Conservation (phyloP, 2,329 filamentous ascomycete species). For the Sphaerostilbella broomeana region DNA sequence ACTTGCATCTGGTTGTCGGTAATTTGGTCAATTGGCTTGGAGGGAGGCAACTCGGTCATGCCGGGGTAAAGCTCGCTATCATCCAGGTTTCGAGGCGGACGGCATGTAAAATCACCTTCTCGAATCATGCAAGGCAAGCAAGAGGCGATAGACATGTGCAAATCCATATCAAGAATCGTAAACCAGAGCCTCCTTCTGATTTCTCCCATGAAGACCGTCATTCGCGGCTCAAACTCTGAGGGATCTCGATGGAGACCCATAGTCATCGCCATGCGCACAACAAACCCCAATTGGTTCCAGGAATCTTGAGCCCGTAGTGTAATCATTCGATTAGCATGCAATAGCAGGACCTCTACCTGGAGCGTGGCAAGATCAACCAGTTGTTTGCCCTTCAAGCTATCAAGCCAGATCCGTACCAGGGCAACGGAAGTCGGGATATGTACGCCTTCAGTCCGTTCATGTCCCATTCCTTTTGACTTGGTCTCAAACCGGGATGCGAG, state of each 20-base stretch:
- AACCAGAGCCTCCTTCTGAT: slow-evolving; percentile 50
- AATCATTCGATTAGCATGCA: slow-evolving; percentile 48
- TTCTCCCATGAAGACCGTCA: slow-evolving; percentile 47
- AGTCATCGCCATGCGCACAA: slow-evolving; percentile 52
- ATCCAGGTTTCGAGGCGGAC: slow-evolving; percentile 47
- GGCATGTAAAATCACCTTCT: slow-evolving; percentile 48
- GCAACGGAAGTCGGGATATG: slow-evolving; percentile 52
- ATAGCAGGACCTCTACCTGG: slow-evolving; percentile 47
- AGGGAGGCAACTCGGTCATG: slow-evolving; percentile 42
- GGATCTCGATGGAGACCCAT: slow-evolving; percentile 54
- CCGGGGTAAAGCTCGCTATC: slow-evolving; percentile 43
- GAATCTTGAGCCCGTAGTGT: slow-evolving; percentile 44
- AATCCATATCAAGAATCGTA: slow-evolving; percentile 50
- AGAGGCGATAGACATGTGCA: slow-evolving; percentile 47
- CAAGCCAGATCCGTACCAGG: slow-evolving; percentile 48
- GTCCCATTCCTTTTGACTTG: slow-evolving; percentile 42
- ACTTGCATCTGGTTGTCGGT: slow-evolving; percentile 50
- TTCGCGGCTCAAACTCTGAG: slow-evolving; percentile 43
- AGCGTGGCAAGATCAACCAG: slow-evolving; percentile 46
- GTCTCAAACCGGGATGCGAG: slow-evolving; percentile 48
- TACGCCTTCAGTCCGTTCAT: slow-evolving; percentile 47
- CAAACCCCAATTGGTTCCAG: slow-evolving; percentile 49
- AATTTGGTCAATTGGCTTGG: slow-evolving; percentile 44
- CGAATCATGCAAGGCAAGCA: slow-evolving; percentile 46
- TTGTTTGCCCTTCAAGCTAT: slow-evolving; percentile 45